Conservation (phyloP, 2,329 filamentous ascomycete species). For the Penicillium oxalicum region DNA sequence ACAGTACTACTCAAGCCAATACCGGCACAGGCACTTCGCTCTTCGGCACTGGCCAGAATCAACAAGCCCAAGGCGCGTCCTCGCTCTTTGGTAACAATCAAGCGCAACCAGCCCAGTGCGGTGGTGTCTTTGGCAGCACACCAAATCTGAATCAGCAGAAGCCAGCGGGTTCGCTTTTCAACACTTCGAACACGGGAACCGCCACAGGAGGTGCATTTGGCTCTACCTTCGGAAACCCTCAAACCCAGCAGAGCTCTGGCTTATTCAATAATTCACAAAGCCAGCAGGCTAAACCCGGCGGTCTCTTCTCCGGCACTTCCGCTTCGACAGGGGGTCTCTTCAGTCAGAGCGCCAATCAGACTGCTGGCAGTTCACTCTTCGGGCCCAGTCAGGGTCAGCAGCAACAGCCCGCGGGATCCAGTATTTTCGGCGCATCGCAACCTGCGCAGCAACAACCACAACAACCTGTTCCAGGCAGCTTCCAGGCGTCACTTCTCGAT, state of each 20-base stretch:
- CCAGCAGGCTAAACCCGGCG: constrained; percentile 50
- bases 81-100: constrained; percentile 32
- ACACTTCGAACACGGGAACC: constrained; percentile 15
- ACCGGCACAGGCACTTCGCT: constrained; percentile 24
- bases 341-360: constrained; percentile 21
- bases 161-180: constrained; percentile 18
- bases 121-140: constrained; percentile 43
- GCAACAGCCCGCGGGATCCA: constrained; percentile 30
- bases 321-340: constrained; percentile 43
- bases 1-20: constrained; percentile 14
- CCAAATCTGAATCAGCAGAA: constrained; percentile 19
- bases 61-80: constrained; percentile 28
- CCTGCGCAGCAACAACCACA: constrained; percentile 43
- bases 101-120: constrained; percentile 33
- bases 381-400: constrained; percentile 42
- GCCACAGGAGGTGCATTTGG: constrained; percentile 26
- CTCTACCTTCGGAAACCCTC: constrained; percentile 40
- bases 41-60: constrained; percentile 38
- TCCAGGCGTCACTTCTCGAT: constrained; percentile 75
- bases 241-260: constrained; percentile 38
- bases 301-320: constrained; percentile 45
- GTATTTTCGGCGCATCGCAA: constrained; percentile 51
- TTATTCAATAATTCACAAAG: constrained; percentile 42
- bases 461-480: constrained; percentile 38
- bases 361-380: constrained; percentile 51